A percentile compares a stretch with the other conserved stretches of the same genome.
Conservation (phyloP, 331 rosid genomes). For the Cucumis variabilis region DNA sequence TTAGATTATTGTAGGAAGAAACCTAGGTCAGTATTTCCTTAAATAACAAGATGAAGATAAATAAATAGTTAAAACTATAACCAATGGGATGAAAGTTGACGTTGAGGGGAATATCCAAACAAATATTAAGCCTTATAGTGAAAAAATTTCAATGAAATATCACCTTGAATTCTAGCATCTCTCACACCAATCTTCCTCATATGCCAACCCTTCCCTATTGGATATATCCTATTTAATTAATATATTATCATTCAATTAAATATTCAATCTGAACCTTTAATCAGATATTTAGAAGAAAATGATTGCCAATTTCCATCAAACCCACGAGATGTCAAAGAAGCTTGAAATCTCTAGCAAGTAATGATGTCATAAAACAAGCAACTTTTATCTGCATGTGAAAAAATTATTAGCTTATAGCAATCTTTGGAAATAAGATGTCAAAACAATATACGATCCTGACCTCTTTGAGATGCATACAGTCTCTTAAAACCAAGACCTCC, state of each 20-base stretch:
- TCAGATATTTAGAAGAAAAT: conserved; percentile 20
- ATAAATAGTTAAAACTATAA: neutral
- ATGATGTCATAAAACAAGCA: conserved; percentile 64
- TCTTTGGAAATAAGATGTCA: conserved; percentile 21
- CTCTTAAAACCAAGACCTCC: conserved; percentile 91
- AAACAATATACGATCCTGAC: conserved; percentile 41
- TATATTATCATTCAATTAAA: conserved; percentile 41
- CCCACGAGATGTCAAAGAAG: conserved; percentile 87
- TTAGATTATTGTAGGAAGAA: neutral
- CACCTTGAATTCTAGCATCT: conserved; percentile 88
- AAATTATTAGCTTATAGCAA: conserved; percentile 9
- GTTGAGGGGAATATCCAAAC: neutral
- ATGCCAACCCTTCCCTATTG: conserved; percentile 97
- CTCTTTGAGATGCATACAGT: conserved; percentile 99
- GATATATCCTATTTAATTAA: conserved; percentile 84
- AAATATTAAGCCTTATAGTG: conserved; percentile 16
- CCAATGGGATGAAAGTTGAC: conserved; percentile 15
- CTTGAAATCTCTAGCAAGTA: conserved; percentile 87
- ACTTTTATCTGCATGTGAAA: conserved; percentile 74
- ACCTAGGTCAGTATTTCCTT: neutral
- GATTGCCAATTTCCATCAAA: conserved; percentile 40
- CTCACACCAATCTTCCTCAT: conserved; percentile 85
- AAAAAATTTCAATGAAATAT: conserved; percentile 14
- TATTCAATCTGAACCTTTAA: conserved; percentile 34
- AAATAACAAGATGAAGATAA: neutral